phyloP scores from a whole-genome alignment of 2,329 filamentous ascomycete species.

The Colletotrichum acutatum region DNA sequence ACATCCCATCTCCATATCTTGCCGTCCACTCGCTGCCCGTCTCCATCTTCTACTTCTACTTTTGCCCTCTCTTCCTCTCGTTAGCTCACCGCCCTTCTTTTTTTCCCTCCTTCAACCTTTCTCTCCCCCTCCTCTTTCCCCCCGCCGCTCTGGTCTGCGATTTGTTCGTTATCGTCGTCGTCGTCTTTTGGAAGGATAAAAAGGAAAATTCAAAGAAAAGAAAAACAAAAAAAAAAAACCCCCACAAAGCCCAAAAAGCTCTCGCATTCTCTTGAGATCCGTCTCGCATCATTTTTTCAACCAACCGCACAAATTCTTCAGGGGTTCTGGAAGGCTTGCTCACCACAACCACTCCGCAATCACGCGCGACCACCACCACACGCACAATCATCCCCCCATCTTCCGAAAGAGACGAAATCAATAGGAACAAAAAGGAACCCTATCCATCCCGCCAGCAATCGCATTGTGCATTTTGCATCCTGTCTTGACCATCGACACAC shows the following conservation, averaged over 20 bases:
- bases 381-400: not conserved
- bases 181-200: slow-evolving; percentile 34
- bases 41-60: slow-evolving; percentile 47
- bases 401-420: not conserved
- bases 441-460: not conserved
- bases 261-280: slow-evolving; percentile 35
- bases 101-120: slow-evolving; percentile 44
- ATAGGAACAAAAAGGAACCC: not conserved
- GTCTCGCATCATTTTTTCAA: slow-evolving; percentile 36
- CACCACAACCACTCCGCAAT: slow-evolving; percentile 17
- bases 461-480: slow-evolving; percentile 20
- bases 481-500: slow-evolving; percentile 18
- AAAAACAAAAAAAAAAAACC: slow-evolving; percentile 11
- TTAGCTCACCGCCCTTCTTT: slow-evolving; percentile 45
- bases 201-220: slow-evolving; percentile 17
- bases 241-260: not conserved
- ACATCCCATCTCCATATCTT: slow-evolving; percentile 42
- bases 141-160: slow-evolving; percentile 38
- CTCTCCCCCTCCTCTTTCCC: slow-evolving; percentile 39
- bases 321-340: slow-evolving; percentile 34
- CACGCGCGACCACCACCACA: slow-evolving; percentile 23
- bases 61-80: slow-evolving; percentile 43
- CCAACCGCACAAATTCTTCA: slow-evolving; percentile 13
- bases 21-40: slow-evolving; percentile 37
- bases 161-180: slow-evolving; percentile 43